These are phyloP conservation scores for Aspergillus diversus DNA, from an alignment of 495 filamentous ascomycete genomes.

Conservation along the genomic window DNA sequence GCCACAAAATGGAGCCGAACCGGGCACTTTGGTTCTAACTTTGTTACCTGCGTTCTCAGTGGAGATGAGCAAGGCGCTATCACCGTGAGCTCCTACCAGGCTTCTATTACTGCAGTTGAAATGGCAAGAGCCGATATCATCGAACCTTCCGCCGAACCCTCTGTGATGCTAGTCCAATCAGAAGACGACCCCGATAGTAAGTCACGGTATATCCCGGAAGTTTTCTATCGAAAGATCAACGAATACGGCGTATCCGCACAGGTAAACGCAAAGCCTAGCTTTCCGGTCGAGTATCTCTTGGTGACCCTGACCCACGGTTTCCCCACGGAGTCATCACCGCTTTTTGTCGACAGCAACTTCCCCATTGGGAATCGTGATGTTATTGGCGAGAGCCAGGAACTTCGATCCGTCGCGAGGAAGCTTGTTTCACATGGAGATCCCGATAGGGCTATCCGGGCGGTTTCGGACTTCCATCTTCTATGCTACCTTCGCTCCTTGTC, in stretches of 20 bases:
- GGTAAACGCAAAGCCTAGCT: constrained; percentile 94
- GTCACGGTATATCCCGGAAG: constrained; percentile 92
- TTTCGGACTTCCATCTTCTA: constrained; percentile 93
- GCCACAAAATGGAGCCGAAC: constrained; percentile 96
- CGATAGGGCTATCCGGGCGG: constrained; percentile 63
- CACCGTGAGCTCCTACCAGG: constrained; percentile 88
- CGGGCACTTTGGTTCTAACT: constrained; percentile 91
- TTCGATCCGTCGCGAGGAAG: constrained; percentile 61
- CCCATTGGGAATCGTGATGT: constrained; percentile 88
- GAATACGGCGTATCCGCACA: constrained; percentile 96
- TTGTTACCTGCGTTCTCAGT: constrained; percentile 93
- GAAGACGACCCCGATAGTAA: constrained; percentile 78
- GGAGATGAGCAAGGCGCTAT: constrained; percentile 91
- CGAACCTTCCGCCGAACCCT: constrained; percentile 91
- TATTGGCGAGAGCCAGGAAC: constrained; percentile 81
- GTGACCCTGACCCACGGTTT: constrained; percentile 97
- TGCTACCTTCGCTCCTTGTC: constrained; percentile 80
- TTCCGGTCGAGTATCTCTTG: constrained; percentile 94
- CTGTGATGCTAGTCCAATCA: constrained; percentile 90
- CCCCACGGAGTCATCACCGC: constrained; percentile 73
- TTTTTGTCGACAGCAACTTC: constrained; percentile 73
- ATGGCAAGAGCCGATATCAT: constrained; percentile 96
- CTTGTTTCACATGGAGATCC: constrained; percentile 63
- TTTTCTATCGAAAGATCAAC: constrained; percentile 94
- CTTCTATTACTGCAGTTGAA: constrained; percentile 90